Conservation (phyloP, 2,329 filamentous ascomycete genomes). For the Epichloe glyceriae region DNA sequence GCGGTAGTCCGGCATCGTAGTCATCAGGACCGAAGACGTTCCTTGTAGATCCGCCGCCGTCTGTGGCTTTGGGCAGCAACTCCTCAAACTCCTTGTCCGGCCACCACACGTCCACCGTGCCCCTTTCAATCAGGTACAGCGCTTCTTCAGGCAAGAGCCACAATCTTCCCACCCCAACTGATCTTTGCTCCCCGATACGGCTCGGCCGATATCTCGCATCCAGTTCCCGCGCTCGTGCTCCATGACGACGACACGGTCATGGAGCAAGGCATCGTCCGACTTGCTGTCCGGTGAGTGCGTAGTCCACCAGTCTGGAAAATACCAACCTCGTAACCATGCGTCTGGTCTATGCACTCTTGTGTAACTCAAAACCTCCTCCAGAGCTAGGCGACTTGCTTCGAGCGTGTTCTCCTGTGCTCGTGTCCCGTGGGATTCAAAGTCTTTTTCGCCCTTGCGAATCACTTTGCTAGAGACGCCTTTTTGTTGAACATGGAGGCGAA, state of each 20-base stretch:
- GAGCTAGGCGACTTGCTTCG: constrained; percentile 68
- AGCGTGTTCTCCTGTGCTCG: constrained; percentile 65
- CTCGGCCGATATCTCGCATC: constrained; percentile 64
- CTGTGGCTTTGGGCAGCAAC: constrained; percentile 26
- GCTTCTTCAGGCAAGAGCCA: constrained; percentile 91
- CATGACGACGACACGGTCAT: constrained; percentile 50
- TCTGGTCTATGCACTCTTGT: constrained; percentile 62
- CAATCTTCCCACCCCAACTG: constrained; percentile 44
- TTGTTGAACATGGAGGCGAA: constrained; percentile 42
- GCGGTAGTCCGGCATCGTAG: constrained; percentile 57
- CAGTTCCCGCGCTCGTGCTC: constrained; percentile 60
- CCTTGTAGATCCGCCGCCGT: constrained; percentile 7
- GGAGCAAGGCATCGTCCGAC: constrained; percentile 16
- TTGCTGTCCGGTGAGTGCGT: constrained; percentile 8
- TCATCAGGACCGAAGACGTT: constrained; percentile 20
- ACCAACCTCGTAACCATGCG: constrained; percentile 56
- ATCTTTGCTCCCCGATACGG: constrained; percentile 41
- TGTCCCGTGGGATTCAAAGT: constrained; percentile 90
- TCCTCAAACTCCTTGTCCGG: constrained; percentile 42
- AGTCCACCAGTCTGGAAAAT: constrained; percentile 50
- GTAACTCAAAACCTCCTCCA: constrained; percentile 75
- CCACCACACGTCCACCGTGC: constrained; percentile 79
- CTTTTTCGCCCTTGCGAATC: constrained; percentile 88
- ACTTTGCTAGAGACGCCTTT: constrained; percentile 43
- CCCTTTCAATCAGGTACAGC: constrained; percentile 77